Conservation (phyloP, 805 yeast genomes). For the Candida adriatica region DNA sequence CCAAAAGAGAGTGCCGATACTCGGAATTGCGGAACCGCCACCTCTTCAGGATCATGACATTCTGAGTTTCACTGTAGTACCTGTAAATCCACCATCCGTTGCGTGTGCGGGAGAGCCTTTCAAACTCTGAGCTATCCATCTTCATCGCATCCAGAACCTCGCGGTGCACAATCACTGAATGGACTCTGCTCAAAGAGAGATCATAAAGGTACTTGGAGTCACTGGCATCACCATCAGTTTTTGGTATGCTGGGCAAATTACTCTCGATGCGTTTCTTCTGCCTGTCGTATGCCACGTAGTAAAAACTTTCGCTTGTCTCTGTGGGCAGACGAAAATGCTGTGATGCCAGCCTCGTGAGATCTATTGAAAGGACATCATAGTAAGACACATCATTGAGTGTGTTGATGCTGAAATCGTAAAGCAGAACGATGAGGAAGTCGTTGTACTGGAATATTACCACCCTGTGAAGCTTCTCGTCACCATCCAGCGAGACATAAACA, state of each 20-base stretch:
- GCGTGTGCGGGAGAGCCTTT: slow-evolving; percentile 14
- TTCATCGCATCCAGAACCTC: slow-evolving; percentile 9
- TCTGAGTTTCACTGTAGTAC: slow-evolving; percentile 3
- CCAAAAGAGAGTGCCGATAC: slow-evolving; percentile 7
- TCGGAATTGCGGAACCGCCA: slow-evolving; percentile 8
- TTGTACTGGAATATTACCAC: slow-evolving; percentile 14
- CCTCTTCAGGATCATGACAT: slow-evolving; percentile 15
- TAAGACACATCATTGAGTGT: slow-evolving; percentile 11
- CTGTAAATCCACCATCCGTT: slow-evolving; percentile 23
- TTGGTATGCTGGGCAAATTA: slow-evolving; percentile 15
- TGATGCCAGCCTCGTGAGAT: slow-evolving; percentile 7
- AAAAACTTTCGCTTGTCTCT: slow-evolving; percentile 9
- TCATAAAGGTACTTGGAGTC: slow-evolving; percentile 11
- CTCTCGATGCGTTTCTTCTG: slow-evolving; percentile 6
- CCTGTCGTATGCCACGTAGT: slow-evolving; percentile 12
- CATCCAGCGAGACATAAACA: slow-evolving; percentile 14
- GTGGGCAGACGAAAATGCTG: slow-evolving; percentile 8
- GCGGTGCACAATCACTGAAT: slow-evolving; percentile 14
- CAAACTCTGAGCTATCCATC: slow-evolving; percentile 7
- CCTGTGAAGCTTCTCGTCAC: slow-evolving; percentile 13
- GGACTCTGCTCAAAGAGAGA: slow-evolving; percentile 6
- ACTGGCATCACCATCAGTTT: slow-evolving; percentile 10
- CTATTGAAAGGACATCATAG: slow-evolving; percentile 9
- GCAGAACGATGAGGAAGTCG: slow-evolving; percentile 5
- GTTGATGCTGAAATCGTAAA: slow-evolving; percentile 16